Percentiles rank a stretch among this genome's conserved stretches.
These are phyloP conservation scores for Pythium guiyangense DNA, from an alignment of 352 stramenopile species.

Conservation along the genomic window DNA sequence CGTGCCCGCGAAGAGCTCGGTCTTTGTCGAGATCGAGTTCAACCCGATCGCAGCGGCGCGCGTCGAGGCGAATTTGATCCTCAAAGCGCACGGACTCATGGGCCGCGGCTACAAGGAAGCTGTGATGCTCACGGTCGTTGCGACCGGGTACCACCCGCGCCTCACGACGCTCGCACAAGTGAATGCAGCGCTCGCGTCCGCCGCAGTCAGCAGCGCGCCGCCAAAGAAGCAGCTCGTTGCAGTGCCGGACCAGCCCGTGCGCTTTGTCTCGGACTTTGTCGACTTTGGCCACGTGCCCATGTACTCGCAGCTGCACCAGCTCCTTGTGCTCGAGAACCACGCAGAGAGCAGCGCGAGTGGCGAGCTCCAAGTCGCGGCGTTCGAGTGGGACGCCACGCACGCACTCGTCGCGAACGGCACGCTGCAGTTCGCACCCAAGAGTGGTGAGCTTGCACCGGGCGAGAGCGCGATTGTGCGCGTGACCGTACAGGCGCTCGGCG, in stretches of 20 bases:
- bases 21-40: conserved; percentile 77
- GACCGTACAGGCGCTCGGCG: conserved; percentile 28
- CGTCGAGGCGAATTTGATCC: conserved; percentile 45
- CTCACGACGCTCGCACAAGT: conserved; percentile 32
- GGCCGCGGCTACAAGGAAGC: conserved; percentile 61
- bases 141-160: conserved; percentile 48
- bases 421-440: conserved; percentile 43
- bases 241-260: conserved; percentile 34
- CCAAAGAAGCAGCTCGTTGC: conserved; percentile 26
- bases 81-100: conserved; percentile 72
- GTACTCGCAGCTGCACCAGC: conserved; percentile 33
- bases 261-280: conserved; percentile 47
- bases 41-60: conserved; percentile 59
- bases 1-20: conserved; percentile 50
- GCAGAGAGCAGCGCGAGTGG: conserved; percentile 3
- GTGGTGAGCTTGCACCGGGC: conserved; percentile 40
- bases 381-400: conserved; percentile 60
- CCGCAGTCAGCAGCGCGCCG: conserved; percentile 11
- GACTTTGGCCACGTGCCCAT: conserved; percentile 61
- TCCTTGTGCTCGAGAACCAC: conserved; percentile 54
- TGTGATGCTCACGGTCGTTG: conserved; percentile 54
- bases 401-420: conserved; percentile 44
- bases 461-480: conserved; percentile 55
- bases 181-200: conserved; percentile 9
- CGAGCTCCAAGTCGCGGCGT: conserved; percentile 19